A percentile compares a stretch with the other conserved stretches of the same genome.
Conservation (phyloP, 495 filamentous ascomycete species). For the Acidomyces sp. region DNA sequence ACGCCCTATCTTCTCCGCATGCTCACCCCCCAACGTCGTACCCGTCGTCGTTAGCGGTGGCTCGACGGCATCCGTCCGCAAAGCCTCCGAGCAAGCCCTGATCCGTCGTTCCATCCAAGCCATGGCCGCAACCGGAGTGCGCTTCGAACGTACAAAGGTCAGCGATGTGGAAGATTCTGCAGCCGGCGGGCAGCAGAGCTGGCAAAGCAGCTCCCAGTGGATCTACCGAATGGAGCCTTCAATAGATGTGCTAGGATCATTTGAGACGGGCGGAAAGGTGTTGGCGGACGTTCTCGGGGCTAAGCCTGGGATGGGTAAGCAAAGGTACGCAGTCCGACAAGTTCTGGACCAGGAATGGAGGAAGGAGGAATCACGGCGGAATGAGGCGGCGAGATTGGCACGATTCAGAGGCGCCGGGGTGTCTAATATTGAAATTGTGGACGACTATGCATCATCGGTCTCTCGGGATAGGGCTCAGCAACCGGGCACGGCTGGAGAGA, state of each 20-base stretch:
- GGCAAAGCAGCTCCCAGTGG: conserved; percentile 38
- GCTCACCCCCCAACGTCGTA: conserved; percentile 75
- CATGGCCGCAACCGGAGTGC: conserved; percentile 64
- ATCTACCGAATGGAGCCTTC: conserved; percentile 93
- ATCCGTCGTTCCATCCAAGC: conserved; percentile 66
- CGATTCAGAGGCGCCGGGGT: conserved; percentile 15
- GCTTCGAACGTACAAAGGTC: conserved; percentile 68
- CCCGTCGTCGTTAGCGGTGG: conserved; percentile 58
- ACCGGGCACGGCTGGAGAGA: no score
- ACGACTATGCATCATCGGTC: conserved; percentile 10
- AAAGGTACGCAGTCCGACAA: conserved; percentile 79
- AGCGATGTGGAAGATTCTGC: conserved; percentile 45
- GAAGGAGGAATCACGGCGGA: conserved; percentile 36
- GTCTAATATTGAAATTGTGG: neutral
- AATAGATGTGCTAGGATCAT: conserved; percentile 55
- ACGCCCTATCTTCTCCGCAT: conserved; percentile 71
- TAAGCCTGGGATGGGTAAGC: conserved; percentile 37
- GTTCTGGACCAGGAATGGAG: conserved; percentile 81
- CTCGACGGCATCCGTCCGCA: conserved; percentile 58
- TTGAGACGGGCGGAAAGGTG: conserved; percentile 37
- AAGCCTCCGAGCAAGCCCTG: conserved; percentile 67
- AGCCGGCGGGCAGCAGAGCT: conserved; percentile 26
- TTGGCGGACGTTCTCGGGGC: no score
- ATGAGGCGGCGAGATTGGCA: conserved; percentile 34
- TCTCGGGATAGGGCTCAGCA: conserved; percentile 24